Evolutionary conservation across 768 basidiomycete species (phyloP).

Genomic region (Psilocybe azurescens): DNA sequence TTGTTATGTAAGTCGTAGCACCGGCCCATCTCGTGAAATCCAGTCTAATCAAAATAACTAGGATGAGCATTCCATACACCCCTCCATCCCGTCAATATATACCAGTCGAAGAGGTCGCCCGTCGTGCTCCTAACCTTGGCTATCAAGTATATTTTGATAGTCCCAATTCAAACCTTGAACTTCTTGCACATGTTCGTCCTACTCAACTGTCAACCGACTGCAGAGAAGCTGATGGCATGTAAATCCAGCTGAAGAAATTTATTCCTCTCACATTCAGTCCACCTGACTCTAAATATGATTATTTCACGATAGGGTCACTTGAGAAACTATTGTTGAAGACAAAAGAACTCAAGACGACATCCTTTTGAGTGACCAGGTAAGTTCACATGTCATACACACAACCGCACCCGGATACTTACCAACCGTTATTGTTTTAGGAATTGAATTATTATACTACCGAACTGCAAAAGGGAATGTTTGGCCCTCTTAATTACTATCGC

Average conservation of each 20-base stretch:
- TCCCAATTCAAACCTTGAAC: constrained; percentile 51
- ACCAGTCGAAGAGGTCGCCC: constrained; percentile 55
- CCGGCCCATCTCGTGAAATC: background rate
- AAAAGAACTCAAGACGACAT: constrained; percentile 16
- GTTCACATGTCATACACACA: background rate
- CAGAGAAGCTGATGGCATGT: background rate
- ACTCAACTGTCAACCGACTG: background rate
- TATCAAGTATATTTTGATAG: constrained; percentile 75
- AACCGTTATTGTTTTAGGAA: constrained; percentile 46
- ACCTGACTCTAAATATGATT: constrained; percentile 23
- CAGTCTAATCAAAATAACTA: constrained; percentile 28
- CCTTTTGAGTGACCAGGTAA: constrained; percentile 34
- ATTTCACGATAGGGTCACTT: constrained; percentile 29
- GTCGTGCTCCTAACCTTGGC: constrained; percentile 58
- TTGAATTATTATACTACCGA: constrained; percentile 53
- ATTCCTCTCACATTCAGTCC: constrained; percentile 32
- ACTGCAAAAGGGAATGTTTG: constrained; percentile 60
- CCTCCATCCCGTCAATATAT: constrained; percentile 59
- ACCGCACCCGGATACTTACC: constrained; percentile 8
- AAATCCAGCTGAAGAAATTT: constrained; percentile 43
- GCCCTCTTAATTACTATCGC: constrained; percentile 81
- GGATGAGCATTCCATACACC: constrained; percentile 69
- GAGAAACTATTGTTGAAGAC: constrained; percentile 28
- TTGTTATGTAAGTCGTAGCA: constrained; percentile 55
- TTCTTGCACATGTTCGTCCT: constrained; percentile 57